Conservation (phyloP, 345 rosid species). For the Cardiospermum halicacabum region DNA sequence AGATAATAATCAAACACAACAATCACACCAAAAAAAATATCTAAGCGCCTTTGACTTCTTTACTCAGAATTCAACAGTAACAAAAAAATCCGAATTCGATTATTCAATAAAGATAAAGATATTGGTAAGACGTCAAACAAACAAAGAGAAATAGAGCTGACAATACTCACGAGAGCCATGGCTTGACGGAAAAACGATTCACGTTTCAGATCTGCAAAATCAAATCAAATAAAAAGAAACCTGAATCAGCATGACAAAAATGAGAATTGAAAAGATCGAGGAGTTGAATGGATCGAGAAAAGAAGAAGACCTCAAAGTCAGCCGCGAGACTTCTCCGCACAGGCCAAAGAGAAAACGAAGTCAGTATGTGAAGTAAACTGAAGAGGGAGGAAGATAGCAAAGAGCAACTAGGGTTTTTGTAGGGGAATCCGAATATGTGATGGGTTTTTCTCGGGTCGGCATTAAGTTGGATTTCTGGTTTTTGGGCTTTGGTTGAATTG, state of each 20-base stretch:
- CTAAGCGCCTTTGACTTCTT: no score
- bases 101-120: neutral
- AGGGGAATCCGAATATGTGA: no score
- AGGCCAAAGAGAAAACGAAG: neutral
- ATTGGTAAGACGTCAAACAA: neutral
- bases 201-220: slow-evolving; percentile 47
- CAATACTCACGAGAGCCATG: slow-evolving; percentile 70
- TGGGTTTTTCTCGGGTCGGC: no score
- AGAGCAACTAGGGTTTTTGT: slow-evolving; percentile 17
- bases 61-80: neutral
- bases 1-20: no score
- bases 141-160: neutral
- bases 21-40: no score
- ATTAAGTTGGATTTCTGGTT: neutral
- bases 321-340: slow-evolving; percentile 8
- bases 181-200: slow-evolving; percentile 33
- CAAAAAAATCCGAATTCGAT: neutral
- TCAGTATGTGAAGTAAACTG: no score
- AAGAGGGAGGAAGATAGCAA: neutral
- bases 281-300: neutral
- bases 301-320: neutral
- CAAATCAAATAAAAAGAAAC: neutral
- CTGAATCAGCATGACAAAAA: no score
- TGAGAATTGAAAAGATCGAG: no score
- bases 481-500: neutral